phyloP scores from a whole-genome alignment of 202 grass and related monocot species.

The Dendrocalamus latiflorus region DNA sequence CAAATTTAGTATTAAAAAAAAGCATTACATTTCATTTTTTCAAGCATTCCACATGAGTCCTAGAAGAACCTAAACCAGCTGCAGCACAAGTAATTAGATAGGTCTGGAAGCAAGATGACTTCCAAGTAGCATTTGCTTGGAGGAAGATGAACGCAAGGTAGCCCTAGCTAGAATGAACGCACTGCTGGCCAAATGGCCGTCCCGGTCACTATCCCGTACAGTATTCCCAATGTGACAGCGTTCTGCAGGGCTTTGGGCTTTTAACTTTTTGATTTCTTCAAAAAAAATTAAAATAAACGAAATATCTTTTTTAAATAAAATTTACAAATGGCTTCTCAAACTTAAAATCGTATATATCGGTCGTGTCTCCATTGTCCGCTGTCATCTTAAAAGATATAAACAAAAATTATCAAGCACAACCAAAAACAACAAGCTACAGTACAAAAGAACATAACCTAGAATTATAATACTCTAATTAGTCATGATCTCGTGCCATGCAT shows the following conservation, averaged over 20 bases:
- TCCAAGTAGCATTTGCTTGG: neutral
- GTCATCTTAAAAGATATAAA: no score
- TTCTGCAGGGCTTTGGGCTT: no score
- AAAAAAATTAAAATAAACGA: no score
- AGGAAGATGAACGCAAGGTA: neutral
- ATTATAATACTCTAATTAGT: neutral
- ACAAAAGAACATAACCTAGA: neutral
- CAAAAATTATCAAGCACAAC: no score
- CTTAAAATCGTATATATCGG: no score
- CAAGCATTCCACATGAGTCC: neutral
- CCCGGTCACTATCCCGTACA: neutral
- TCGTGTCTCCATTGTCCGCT: no score
- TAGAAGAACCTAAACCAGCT: neutral
- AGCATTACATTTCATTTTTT: neutral
- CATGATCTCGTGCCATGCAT: slow-evolving; percentile 27
- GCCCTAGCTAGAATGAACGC: neutral
- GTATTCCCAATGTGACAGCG: neutral
- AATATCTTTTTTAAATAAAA: no score
- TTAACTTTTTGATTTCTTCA: no score
- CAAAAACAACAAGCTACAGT: no score
- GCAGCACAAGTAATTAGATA: neutral
- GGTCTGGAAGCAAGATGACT: neutral
- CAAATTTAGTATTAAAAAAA: neutral
- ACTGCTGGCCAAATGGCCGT: slow-evolving; percentile 13
- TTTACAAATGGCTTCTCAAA: no score